Percentiles rank a stretch among this genome's conserved stretches.
These are phyloP conservation scores for Mycena kentingensis DNA, from an alignment of 768 basidiomycete genomes.

Conservation along the genomic window DNA sequence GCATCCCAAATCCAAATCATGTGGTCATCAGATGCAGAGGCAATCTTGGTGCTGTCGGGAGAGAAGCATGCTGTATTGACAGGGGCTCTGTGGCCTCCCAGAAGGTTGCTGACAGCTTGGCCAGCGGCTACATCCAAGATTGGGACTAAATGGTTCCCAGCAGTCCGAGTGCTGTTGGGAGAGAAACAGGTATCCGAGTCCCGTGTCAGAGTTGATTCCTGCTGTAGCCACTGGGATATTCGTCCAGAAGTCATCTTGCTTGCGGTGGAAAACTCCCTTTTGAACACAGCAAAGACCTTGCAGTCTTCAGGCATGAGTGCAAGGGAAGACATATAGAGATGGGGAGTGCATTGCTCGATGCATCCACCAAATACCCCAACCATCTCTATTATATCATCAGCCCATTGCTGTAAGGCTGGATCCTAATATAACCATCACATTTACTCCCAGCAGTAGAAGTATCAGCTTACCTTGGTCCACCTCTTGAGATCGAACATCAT, in stretches of 20 bases:
- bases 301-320: not conserved
- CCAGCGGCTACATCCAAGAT: no score
- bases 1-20: no score
- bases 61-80: no score
- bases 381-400: not conserved
- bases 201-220: no score
- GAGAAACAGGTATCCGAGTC: no score
- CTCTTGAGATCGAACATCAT: not conserved
- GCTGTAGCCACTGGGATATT: not conserved
- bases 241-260: not conserved
- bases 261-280: no score
- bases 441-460: not conserved
- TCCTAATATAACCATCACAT: not conserved
- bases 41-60: no score
- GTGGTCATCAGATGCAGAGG: no score
- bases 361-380: not conserved
- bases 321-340: slow-evolving; percentile 7
- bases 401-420: not conserved
- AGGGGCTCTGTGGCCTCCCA: no score
- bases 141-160: no score
- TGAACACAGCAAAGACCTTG: not conserved
- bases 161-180: no score
- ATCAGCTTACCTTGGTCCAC: not conserved
- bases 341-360: slow-evolving; percentile 1
- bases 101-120: no score